Conservation (phyloP, 108 stramenopile genomes). For the Conticribra guillardii region DNA sequence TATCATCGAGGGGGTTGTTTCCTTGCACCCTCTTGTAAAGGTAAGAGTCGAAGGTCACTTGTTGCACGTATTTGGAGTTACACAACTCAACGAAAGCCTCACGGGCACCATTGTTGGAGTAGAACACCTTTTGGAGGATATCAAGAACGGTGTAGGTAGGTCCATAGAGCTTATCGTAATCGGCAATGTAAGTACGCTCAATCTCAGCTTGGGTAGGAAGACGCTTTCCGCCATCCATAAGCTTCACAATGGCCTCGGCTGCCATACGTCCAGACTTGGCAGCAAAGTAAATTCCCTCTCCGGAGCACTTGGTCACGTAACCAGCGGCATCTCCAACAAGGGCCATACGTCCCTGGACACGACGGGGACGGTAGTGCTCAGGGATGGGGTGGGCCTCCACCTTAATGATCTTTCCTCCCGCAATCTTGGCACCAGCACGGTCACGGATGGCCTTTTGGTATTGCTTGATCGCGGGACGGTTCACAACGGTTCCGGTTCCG, state of each 20-base stretch:
- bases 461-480: conserved; percentile 98
- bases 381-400: conserved; percentile 99
- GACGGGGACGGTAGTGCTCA: conserved; percentile 97
- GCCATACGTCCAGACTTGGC: conserved; percentile 99
- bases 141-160: conserved; percentile 98
- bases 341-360: conserved; percentile 92
- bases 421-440: conserved; percentile 97
- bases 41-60: conserved; percentile 98
- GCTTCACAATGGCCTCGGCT: conserved; percentile 90
- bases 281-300: conserved; percentile 99
- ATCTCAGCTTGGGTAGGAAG: conserved; percentile 94
- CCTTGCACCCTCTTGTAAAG: conserved; percentile 98
- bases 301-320: conserved; percentile 98
- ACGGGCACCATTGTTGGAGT: conserved; percentile 96
- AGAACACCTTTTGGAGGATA: conserved; percentile 97
- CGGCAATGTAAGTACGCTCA: conserved; percentile 91
- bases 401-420: conserved; percentile 98
- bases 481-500: conserved; percentile 97
- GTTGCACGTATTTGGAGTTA: conserved; percentile 97
- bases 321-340: conserved; percentile 98
- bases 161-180: conserved; percentile 93
- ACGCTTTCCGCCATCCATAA: conserved; percentile 86
- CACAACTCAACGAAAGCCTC: conserved; percentile 98
- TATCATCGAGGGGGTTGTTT: conserved; percentile 96
- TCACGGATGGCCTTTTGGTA: conserved; percentile 99